Conservation (phyloP, 2,329 filamentous ascomycete species). For the Exserohilum turcica region DNA sequence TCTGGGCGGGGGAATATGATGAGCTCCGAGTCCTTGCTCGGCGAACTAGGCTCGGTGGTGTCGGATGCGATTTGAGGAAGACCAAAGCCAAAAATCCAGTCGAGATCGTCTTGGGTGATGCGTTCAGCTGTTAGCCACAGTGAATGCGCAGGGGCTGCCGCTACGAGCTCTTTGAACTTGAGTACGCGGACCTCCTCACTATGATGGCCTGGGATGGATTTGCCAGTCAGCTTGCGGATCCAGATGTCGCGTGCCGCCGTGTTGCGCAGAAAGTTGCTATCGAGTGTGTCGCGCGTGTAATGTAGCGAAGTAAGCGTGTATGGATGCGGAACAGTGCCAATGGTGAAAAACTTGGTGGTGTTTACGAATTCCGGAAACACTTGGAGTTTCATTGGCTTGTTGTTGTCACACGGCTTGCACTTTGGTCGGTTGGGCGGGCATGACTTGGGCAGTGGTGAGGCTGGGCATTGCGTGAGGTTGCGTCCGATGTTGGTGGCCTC, state of each 20-base stretch:
- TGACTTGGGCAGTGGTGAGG: constrained; percentile 72
- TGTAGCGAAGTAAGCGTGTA: constrained; percentile 78
- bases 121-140: constrained; percentile 82
- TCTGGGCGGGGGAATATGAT: constrained; percentile 50
- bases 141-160: constrained; percentile 65
- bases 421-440: constrained; percentile 81
- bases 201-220: constrained; percentile 67
- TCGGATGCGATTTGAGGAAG: constrained; percentile 66
- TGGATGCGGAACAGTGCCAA: constrained; percentile 88
- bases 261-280: constrained; percentile 54
- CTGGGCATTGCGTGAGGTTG: constrained; percentile 75
- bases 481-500: constrained; percentile 74
- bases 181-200: constrained; percentile 70
- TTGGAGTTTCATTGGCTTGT: constrained; percentile 68
- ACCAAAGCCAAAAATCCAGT: constrained; percentile 88
- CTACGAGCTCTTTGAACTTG: constrained; percentile 80
- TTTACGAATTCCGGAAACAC: constrained; percentile 73
- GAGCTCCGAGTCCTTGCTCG: constrained; percentile 63
- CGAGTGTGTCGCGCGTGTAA: constrained; percentile 56
- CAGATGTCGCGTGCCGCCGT: constrained; percentile 76
- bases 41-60: constrained; percentile 61
- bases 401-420: constrained; percentile 73
- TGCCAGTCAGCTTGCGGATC: constrained; percentile 72
- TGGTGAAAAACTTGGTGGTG: constrained; percentile 72
- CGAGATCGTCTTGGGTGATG: constrained; percentile 69